Evolutionary conservation across 2,329 filamentous ascomycete genomes (phyloP).

Genomic region (Coniochaeta ligniaria): DNA sequence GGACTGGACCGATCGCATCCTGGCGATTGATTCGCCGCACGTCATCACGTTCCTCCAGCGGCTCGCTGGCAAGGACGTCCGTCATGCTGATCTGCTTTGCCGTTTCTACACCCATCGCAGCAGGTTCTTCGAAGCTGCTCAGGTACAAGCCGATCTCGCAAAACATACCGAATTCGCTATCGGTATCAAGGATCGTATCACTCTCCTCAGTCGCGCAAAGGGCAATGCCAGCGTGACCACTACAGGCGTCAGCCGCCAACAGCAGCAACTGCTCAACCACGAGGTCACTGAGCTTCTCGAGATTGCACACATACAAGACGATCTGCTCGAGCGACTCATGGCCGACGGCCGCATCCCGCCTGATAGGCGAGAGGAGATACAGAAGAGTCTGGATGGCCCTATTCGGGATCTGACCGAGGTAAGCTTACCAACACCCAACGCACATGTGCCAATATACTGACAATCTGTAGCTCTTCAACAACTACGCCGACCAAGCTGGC

Average conservation of each 20-base stretch:
- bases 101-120: slow-evolving; percentile 82
- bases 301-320: slow-evolving; percentile 90
- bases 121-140: slow-evolving; percentile 78
- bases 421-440: slow-evolving; percentile 29
- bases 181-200: slow-evolving; percentile 77
- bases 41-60: slow-evolving; percentile 81
- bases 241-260: slow-evolving; percentile 67
- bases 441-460: slow-evolving; percentile 7
- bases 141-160: slow-evolving; percentile 77
- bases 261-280: slow-evolving; percentile 78
- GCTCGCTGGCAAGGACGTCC: slow-evolving; percentile 62
- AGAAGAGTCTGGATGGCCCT: slow-evolving; percentile 65
- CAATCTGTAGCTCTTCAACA: slow-evolving; percentile 69
- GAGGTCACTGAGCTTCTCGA: slow-evolving; percentile 82
- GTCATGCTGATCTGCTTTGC: slow-evolving; percentile 86
- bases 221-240: slow-evolving; percentile 85
- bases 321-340: slow-evolving; percentile 71
- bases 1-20: slow-evolving; percentile 76
- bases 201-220: slow-evolving; percentile 83
- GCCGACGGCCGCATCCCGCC: slow-evolving; percentile 62
- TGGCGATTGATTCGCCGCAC: slow-evolving; percentile 77
- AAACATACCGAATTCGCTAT: slow-evolving; percentile 69
- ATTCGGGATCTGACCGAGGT: slow-evolving; percentile 72
- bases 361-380: slow-evolving; percentile 57
- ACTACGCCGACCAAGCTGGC: slow-evolving; percentile 75